phyloP scores from a whole-genome alignment of 176 grass and related monocot genomes.

The Aegilops bicornis region DNA sequence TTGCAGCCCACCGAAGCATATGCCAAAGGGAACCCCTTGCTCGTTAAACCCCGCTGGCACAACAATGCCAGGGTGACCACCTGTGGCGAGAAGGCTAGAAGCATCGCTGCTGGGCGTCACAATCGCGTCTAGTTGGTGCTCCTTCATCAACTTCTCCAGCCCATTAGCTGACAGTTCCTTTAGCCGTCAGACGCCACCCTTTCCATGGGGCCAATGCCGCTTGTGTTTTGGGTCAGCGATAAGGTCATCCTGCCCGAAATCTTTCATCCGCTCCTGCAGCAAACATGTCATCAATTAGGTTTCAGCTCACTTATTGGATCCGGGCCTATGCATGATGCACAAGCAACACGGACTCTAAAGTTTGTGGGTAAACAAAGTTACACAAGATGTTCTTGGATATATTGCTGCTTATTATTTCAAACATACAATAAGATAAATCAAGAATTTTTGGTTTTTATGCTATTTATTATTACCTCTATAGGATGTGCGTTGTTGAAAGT shows the following conservation, averaged over 20 bases:
- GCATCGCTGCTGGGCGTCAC: background rate
- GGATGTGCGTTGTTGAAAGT: conserved; percentile 42
- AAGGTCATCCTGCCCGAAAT: conserved; percentile 15
- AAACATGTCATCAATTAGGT: no score
- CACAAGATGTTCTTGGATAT: no score
- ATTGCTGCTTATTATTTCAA: no score
- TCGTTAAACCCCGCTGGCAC: conserved; percentile 48
- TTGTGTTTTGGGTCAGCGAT: conserved; percentile 31
- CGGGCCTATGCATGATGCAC: no score
- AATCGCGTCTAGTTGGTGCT: conserved; percentile 42
- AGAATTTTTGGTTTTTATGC: no score
- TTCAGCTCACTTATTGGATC: no score
- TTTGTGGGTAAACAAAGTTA: no score
- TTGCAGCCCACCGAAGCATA: conserved; percentile 55
- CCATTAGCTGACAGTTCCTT: conserved; percentile 26
- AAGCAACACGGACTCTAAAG: no score
- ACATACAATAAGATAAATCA: no score
- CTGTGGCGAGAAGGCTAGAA: conserved; percentile 18
- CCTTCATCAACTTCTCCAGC: conserved; percentile 42
- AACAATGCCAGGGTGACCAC: conserved; percentile 43
- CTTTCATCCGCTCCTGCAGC: background rate
- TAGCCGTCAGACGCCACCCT: conserved; percentile 22
- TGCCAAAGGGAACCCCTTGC: conserved; percentile 39
- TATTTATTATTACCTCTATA: no score
- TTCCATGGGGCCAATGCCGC: conserved; percentile 24